Evolutionary conservation across 495 filamentous ascomycete species (phyloP).

Genomic region (Annulohypoxylon bovei): DNA sequence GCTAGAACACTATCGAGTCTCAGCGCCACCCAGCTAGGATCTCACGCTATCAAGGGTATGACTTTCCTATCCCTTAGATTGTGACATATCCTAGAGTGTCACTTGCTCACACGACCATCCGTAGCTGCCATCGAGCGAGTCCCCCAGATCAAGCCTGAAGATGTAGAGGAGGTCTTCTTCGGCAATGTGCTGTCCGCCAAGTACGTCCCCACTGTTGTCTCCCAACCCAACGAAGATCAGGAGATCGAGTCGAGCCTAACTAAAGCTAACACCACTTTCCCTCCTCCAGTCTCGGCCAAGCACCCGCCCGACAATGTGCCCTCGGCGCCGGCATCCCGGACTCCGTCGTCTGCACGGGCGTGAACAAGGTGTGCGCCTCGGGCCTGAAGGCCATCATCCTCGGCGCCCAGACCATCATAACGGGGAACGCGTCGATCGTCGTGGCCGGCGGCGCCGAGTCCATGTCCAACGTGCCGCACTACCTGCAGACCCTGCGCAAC

Average conservation of each 20-base stretch:
- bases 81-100: constrained; percentile 18
- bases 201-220: constrained; percentile 66
- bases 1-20: constrained; percentile 80
- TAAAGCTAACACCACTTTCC: constrained; percentile 18
- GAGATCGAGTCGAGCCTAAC: neutral
- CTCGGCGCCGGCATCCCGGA: constrained; percentile 84
- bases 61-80: neutral
- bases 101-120: constrained; percentile 30
- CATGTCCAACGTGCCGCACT: constrained; percentile 98
- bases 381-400: constrained; percentile 93
- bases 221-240: neutral
- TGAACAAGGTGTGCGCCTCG: constrained; percentile 99
- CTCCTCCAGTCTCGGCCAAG: constrained; percentile 87
- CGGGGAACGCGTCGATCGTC: constrained; percentile 87
- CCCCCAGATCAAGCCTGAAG: constrained; percentile 80
- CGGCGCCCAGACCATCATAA: constrained; percentile 95
- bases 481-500: constrained; percentile 81
- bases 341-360: constrained; percentile 83
- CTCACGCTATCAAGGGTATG: constrained; percentile 90
- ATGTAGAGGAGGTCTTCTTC: constrained; percentile 96
- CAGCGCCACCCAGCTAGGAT: constrained; percentile 85
- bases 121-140: constrained; percentile 86
- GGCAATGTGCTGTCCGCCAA: constrained; percentile 97
- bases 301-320: constrained; percentile 93
- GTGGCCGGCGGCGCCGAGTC: constrained; percentile 95